Evolutionary conservation across 345 rosid genomes (phyloP), one percentile per base, ranked within the genome.

Genomic region (Ceriops tagal): DNA sequence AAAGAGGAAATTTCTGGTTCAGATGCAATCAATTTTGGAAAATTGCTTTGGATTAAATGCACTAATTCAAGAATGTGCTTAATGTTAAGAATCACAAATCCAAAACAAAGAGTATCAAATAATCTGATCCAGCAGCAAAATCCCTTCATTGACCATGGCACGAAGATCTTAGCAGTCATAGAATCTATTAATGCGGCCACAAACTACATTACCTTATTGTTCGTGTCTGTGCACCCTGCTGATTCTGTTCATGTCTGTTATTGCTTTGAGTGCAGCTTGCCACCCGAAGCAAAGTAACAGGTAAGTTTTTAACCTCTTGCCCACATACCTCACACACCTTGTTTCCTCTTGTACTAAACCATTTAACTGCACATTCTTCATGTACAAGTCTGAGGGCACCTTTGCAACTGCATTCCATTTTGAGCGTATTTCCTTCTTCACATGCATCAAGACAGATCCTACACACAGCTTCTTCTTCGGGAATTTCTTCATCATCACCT

Each of bases 371-470:
- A 69, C 98, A 93, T 21, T 82, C 92, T 76, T 91, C 89, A 32
- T 93, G 98, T 35, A 93, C 84, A 30, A 93, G 97, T 65, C 85
- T 84, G 34, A 93, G 97, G 61, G 75, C 96, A 24, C 98, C 98
- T 82, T 88, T 93, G 86, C 98, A 93, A 66, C 95, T 84, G 84
- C 98, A 93, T 77, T 91, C 98, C 98, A 88, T 88, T 85, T 93
- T 93, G 69, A 93, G 86, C 5, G 95, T 93, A 80, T 89, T 93
- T 56, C 83, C 89, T 81, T 91, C 98, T 64, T 89, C 83, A 51
- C 97, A 93, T 57, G 58, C 85, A 62, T 91, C 98, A 22, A 87
- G 80, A 79, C 97, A 93, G 65, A 93, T 93, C 83, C 97, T 83
- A 81, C 98, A 91, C 53, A 87, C 86, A 3, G 98, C 98, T 76